Percentiles rank a stretch among this genome's conserved stretches.
Evolutionary conservation across 768 basidiomycete genomes (phyloP).

Genomic region (Ramaria sp.): DNA sequence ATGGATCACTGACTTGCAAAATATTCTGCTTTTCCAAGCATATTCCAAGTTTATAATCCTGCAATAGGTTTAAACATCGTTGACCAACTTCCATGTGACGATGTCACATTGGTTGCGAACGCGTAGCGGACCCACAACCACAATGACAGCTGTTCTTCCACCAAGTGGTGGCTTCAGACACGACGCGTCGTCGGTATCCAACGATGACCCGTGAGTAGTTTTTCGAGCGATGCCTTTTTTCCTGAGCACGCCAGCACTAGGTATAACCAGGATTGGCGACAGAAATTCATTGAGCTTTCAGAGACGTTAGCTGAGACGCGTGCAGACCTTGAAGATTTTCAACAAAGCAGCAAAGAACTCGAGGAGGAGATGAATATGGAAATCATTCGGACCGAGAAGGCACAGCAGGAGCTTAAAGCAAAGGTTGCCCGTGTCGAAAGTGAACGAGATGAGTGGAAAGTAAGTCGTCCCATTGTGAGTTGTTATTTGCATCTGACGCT

Average conservation of each 20-base stretch:
- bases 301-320: conserved; percentile 80
- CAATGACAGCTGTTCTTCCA: conserved; percentile 8
- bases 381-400: conserved; percentile 76
- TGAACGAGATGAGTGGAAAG: conserved; percentile 92
- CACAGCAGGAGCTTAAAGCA: conserved; percentile 67
- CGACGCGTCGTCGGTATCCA: not conserved
- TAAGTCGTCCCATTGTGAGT: conserved; percentile 23
- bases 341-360: conserved; percentile 78
- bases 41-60: too few relatives aligned
- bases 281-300: conserved; percentile 29
- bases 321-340: conserved; percentile 79
- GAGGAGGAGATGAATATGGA: conserved; percentile 92
- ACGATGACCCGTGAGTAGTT: conserved; percentile 3
- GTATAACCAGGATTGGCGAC: conserved; percentile 17
- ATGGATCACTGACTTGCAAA: too few relatives aligned
- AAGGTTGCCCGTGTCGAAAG: conserved; percentile 59
- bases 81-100: not conserved
- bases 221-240: too few relatives aligned
- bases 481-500: conserved; percentile 9
- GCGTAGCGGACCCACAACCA: not conserved
- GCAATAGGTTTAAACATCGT: too few relatives aligned
- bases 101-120: not conserved
- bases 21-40: too few relatives aligned
- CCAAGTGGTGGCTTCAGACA: not conserved
- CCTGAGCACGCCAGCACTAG: not conserved